Evolutionary conservation across 75 land plant species (phyloP), one percentile per base, ranked within the genome.

Genomic region (Sequoiadendron giganteum): DNA sequence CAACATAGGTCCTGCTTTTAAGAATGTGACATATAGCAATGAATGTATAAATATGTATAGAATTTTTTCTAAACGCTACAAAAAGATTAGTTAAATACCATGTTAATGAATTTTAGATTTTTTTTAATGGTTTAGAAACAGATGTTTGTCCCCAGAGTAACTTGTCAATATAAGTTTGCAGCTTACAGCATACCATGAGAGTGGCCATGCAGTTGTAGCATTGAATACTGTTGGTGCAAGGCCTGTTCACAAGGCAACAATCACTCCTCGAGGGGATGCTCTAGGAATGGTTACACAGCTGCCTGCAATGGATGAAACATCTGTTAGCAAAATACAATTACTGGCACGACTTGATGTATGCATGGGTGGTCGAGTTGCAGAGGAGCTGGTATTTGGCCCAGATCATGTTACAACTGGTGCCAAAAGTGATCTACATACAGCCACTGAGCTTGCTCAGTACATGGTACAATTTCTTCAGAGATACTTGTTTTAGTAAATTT

Each of bases 161-260:
- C 70, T 40, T 85, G 68, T 40, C 38, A 85, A 85, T 47, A 25
- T 34, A 30, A 52, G 58, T 47, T 89, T 93, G 47, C 94, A 98
- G 99, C 92, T 98, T 39, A 98, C 99, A 52, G 99, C 99, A 73
- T 98, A 98, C 86, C 99, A 98, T 92, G 99, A 98, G 90, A 96
- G 99, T 94, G 99, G 99, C 11, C 99, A 98, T 92, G 99, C 99
- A 54, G 98, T 98, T 85, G 99, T 98, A 81, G 99, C 99, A 25
- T 96, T 93, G 68, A 94, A 98, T 78, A 98, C 99, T 45, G 93
- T 90, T 77, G 99, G 99, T 87, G 97, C 99, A 13, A 93, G 95
- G 89, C 99, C 99, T 40, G 92, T 98, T 65, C 99, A 98, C 61
- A 98, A 98, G 91, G 99, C 99, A 49, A 98, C 99, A 72, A 98